Conservation (phyloP, 148 eudicot genomes). For the Cornus suecica region DNA sequence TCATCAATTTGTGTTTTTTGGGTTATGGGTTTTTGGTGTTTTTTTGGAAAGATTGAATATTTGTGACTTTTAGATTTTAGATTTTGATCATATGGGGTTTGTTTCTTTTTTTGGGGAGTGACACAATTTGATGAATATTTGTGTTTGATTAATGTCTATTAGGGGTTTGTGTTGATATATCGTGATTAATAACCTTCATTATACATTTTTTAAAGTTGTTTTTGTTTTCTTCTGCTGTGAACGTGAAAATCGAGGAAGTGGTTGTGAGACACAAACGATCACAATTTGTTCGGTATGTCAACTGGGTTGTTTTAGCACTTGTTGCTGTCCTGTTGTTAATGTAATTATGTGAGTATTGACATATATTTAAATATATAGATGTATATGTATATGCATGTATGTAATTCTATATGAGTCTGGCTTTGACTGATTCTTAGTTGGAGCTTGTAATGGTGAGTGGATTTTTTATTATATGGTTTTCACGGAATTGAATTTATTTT, state of each 20-base stretch:
- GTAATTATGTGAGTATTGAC: neutral
- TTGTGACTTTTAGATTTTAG: neutral
- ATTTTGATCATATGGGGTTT: conserved; percentile 16
- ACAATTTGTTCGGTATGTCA: neutral
- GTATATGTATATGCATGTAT: neutral
- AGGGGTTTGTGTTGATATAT: neutral
- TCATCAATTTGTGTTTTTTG: neutral
- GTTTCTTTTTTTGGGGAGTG: neutral
- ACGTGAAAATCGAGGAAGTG: conserved; percentile 21
- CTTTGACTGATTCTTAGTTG: neutral
- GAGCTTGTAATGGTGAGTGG: neutral
- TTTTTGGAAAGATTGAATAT: neutral
- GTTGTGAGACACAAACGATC: conserved; percentile 1
- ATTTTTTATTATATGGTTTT: neutral
- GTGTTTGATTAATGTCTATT: neutral
- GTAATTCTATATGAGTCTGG: neutral
- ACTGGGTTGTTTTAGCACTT: conserved; percentile 5
- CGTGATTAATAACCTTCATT: neutral
- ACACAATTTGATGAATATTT: conserved; percentile 1
- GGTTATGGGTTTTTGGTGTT: neutral
- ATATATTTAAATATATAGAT: neutral
- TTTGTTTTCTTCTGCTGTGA: neutral
- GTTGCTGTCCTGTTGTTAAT: conserved; percentile 5
- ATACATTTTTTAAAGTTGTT: neutral
- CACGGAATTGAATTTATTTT: neutral